Conservation (phyloP, 2,329 filamentous ascomycete species). For the Microsporum audouinii region DNA sequence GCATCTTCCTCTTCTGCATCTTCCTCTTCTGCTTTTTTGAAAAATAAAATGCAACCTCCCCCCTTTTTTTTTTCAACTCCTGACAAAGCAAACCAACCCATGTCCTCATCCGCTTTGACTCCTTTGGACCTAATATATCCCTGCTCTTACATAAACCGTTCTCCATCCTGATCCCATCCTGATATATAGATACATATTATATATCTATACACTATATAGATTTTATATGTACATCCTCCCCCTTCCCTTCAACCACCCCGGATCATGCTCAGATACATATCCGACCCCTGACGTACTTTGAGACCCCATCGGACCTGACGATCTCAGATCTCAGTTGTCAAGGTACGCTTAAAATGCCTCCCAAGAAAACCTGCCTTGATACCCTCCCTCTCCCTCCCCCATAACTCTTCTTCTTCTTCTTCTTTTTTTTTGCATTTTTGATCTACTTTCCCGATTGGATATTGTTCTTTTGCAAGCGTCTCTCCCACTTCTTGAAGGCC, state of each 20-base stretch:
- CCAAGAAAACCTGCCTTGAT: neutral
- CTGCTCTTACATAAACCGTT: slow-evolving; percentile 1
- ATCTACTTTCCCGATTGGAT: slow-evolving; percentile 5
- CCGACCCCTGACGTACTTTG: slow-evolving; percentile 10
- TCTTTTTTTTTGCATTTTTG: slow-evolving; percentile 3
- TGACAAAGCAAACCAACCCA: neutral
- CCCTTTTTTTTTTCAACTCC: slow-evolving; percentile 5
- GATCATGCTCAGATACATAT: neutral
- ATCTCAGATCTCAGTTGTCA: slow-evolving; percentile 17
- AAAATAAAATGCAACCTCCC: neutral
- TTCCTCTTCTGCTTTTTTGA: neutral
- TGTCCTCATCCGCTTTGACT: slow-evolving; percentile 4
- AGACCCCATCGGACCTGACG: slow-evolving; percentile 16
- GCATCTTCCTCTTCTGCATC: neutral
- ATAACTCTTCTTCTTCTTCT: neutral
- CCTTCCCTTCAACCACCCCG: neutral
- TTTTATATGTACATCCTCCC: neutral
- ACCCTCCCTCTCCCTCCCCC: neutral
- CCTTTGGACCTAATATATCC: slow-evolving; percentile 1
- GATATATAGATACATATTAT: neutral
- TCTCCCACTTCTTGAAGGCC: neutral
- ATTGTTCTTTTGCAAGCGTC: slow-evolving; percentile 1
- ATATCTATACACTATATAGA: neutral
- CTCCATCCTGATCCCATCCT: neutral
- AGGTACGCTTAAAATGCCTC: slow-evolving; percentile 3